Conservation (phyloP, 495 filamentous ascomycete species). For the Trichoderma orchidacearum region DNA sequence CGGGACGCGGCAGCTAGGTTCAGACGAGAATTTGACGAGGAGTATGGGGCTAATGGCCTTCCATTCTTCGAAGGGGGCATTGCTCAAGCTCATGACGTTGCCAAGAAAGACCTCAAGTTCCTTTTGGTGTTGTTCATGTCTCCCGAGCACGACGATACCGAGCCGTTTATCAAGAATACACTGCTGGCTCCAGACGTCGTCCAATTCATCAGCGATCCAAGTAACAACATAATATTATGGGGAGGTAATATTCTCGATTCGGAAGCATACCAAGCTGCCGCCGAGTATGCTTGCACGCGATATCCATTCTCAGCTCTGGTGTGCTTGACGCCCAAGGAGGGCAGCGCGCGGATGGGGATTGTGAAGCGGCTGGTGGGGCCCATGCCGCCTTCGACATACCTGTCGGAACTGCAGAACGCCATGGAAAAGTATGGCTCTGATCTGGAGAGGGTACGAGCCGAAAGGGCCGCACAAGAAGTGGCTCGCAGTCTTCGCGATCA, state of each 20-base stretch:
- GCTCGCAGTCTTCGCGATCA: slow-evolving; percentile 63
- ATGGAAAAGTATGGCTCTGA: slow-evolving; percentile 56
- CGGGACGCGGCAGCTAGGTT: slow-evolving; percentile 82
- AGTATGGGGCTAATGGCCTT: slow-evolving; percentile 59
- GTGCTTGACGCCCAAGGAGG: slow-evolving; percentile 67
- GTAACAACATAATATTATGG: slow-evolving; percentile 75
- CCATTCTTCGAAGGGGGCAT: slow-evolving; percentile 77
- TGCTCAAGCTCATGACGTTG: slow-evolving; percentile 74
- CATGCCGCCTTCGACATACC: slow-evolving; percentile 47
- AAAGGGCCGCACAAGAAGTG: slow-evolving; percentile 63
- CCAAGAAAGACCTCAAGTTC: slow-evolving; percentile 84
- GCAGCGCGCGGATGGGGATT: slow-evolving; percentile 74
- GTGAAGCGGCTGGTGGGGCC: slow-evolving; percentile 62
- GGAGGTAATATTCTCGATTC: slow-evolving; percentile 82
- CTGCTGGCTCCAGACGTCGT: slow-evolving; percentile 63
- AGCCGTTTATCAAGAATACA: slow-evolving; percentile 69
- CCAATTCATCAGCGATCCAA: slow-evolving; percentile 53
- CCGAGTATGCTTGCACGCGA: slow-evolving; percentile 70
- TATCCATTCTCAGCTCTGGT: slow-evolving; percentile 81
- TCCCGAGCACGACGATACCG: slow-evolving; percentile 87
- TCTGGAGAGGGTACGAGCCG: slow-evolving; percentile 51
- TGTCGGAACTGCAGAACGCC: slow-evolving; percentile 55
- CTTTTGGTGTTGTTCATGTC: slow-evolving; percentile 73
- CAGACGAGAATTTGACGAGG: slow-evolving; percentile 84
- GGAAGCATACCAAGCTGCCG: slow-evolving; percentile 83